These are phyloP conservation scores for Diplodia intermedia DNA, from an alignment of 2,329 filamentous ascomycete species.

Conservation along the genomic window DNA sequence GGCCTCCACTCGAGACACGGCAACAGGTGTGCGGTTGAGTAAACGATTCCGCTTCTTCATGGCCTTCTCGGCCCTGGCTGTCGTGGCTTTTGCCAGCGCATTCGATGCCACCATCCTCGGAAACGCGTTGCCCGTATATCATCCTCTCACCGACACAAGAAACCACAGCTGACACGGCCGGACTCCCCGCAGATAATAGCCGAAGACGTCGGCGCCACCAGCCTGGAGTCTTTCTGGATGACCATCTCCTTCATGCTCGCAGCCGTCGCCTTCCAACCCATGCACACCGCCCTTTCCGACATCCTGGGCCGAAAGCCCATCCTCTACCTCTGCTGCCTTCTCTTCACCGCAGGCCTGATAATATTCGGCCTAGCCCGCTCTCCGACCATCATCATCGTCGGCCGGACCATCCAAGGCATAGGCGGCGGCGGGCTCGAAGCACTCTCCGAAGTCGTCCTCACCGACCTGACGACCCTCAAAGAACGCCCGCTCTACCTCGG, in stretches of 20 bases:
- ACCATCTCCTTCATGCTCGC: constrained; percentile 58
- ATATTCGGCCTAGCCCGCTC: constrained; percentile 51
- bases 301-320: constrained; percentile 58
- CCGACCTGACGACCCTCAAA: constrained; percentile 48
- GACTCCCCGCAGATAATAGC: constrained; percentile 43
- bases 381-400: constrained; percentile 50
- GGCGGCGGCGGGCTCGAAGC: constrained; percentile 55
- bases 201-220: constrained; percentile 44
- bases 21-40: too few species aligned
- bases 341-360: constrained; percentile 57
- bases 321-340: constrained; percentile 51
- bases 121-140: too few species aligned
- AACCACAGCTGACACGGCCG: too few species aligned
- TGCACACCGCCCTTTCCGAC: constrained; percentile 53
- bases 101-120: too few species aligned
- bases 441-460: constrained; percentile 53
- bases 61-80: too few species aligned
- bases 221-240: constrained; percentile 57
- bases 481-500: constrained; percentile 5
- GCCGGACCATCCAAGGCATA: constrained; percentile 55
- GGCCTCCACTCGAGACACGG: too few species aligned
- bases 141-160: too few species aligned
- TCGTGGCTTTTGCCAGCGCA: too few species aligned
- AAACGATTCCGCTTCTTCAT: too few species aligned
- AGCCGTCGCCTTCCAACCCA: constrained; percentile 53